Conservation (phyloP, 2,329 filamentous ascomycete genomes). For the Colletotrichum lupini region DNA sequence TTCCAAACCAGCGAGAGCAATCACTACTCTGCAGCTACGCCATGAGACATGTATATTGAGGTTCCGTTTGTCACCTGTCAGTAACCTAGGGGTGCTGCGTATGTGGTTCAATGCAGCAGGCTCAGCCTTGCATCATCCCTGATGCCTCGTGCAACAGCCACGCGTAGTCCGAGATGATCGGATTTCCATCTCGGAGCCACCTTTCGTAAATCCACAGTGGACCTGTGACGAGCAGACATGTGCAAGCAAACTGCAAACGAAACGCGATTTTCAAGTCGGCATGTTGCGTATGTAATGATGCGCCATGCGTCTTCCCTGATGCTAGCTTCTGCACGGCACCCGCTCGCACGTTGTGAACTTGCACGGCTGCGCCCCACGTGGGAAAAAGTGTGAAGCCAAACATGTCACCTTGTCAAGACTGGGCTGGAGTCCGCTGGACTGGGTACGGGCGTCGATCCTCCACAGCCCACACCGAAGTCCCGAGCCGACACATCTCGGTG, state of each 20-base stretch:
- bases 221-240: not conserved
- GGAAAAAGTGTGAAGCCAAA: not conserved
- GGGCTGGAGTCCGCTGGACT: not conserved
- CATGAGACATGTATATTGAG: not conserved
- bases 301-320: not conserved
- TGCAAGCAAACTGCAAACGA: not conserved
- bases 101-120: not conserved
- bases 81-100: too few species aligned
- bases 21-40: not conserved
- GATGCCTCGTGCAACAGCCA: not conserved
- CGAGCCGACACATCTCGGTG: conserved; percentile 32
- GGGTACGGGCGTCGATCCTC: conserved; percentile 31
- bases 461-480: conserved; percentile 31
- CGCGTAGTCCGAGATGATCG: conserved; percentile 6
- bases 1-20: too few species aligned
- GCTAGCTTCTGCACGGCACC: not conserved
- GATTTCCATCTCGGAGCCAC: conserved; percentile 15
- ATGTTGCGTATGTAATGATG: conserved; percentile 15
- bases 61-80: not conserved
- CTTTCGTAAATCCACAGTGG: not conserved
- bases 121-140: not conserved
- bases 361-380: conserved; percentile 17
- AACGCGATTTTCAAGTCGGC: not conserved
- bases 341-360: not conserved
- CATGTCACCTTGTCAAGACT: not conserved